Percentiles rank a stretch among this genome's conserved stretches.
Evolutionary conservation across 257 asterid species (phyloP).

Genomic region (Cinchona pubescens): DNA sequence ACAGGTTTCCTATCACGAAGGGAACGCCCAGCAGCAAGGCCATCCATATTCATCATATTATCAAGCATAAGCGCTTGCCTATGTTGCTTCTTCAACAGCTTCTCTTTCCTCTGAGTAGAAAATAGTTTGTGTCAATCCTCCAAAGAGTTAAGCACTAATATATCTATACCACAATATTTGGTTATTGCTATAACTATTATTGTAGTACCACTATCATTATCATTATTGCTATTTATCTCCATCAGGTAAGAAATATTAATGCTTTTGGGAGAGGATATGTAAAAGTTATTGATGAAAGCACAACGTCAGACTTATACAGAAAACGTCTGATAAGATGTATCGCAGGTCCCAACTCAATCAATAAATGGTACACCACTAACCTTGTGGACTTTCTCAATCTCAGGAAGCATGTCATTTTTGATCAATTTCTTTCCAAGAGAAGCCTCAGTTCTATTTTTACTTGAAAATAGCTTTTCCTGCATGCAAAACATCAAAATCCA

Average conservation of each 20-base stretch:
- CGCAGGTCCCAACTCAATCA: background rate
- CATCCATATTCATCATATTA: constrained; percentile 67
- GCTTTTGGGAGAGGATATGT: background rate
- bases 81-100: constrained; percentile 78
- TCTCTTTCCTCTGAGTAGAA: constrained; percentile 77
- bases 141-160: constrained; percentile 6
- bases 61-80: constrained; percentile 94
- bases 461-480: constrained; percentile 85
- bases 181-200: background rate
- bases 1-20: constrained; percentile 94
- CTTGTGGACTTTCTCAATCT: constrained; percentile 92
- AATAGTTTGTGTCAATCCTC: constrained; percentile 21
- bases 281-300: background rate
- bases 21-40: constrained; percentile 72
- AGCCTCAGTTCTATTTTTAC: constrained; percentile 87
- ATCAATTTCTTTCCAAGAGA: constrained; percentile 87
- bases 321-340: background rate
- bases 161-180: background rate
- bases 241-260: background rate
- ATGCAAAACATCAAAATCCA: constrained; percentile 22
- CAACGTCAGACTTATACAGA: background rate
- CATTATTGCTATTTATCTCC: too few relatives aligned
- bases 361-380: constrained; percentile 41
- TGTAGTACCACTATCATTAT: too few relatives aligned
- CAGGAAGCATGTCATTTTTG: constrained; percentile 83